Base-by-base conservation (phyloP, 2,329 filamentous ascomycete species). In the Rhinocladiella similis region DNA sequence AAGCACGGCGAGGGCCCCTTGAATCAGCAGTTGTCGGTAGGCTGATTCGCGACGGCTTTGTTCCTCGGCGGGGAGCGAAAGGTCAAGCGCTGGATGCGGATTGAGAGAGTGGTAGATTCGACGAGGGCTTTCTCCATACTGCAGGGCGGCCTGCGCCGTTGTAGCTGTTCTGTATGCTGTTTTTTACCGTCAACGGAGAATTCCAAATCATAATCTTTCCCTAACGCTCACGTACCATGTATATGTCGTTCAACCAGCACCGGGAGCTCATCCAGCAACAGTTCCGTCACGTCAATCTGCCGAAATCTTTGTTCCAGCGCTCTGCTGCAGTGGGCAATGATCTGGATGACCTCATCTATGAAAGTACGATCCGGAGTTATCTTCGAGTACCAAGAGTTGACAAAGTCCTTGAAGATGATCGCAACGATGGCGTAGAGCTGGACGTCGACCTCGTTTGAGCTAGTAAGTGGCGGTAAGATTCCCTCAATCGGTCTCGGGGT, bases 341-440 rank as follows among this genome's bases (percentile, higher is more conserved):
- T 87, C 68, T 91, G 90, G 52, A 97, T 81, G 56, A 97, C 83
- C 75, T 97, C 92, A 64, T 88, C 87, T 58, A 94, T 86, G 69
- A 99, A 95, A 12, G 84, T 81, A 69, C 92, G 89, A 73, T 99
- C 93, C 3, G 91, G 85, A 1, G 93, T 97, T 71, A 99, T 94
- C 72, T 88, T 93, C 63, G 80, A 81, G 77, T 99, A 99, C 94
- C 94, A 99, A 29, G 85, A 86, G 71, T 94, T 87, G 36, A 99
- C 89, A 70, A 91, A 96, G 63, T 97, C 91, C 67, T 89, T 86
- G 66, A 97, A 80, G 60, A 97, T 85, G 57, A 97, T 88, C 50
- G 94, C 89, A 59, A 99, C 86, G 58, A 97, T 83, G 25, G 90
- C 93, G 70, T 97, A 99, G 3, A 99, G 82, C 74, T 99, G 89